Base-by-base conservation (phyloP, 1,284 basidiomycete species). In the Sporisorium iseilematis-ciliati region DNA sequence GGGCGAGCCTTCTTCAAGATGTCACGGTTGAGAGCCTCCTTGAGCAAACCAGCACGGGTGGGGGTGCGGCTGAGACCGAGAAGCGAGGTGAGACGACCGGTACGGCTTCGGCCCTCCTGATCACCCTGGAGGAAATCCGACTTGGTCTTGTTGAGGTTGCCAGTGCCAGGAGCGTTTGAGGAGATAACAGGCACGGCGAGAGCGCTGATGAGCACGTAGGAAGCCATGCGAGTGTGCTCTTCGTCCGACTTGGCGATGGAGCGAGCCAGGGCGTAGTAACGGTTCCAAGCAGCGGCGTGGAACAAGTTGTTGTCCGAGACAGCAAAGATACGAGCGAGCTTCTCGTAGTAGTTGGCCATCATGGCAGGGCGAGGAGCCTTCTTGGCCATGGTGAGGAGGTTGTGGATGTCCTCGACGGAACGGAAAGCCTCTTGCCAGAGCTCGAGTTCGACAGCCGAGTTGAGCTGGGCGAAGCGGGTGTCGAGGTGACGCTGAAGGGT, bases 301-400 rank as follows among this genome's bases (percentile, higher is more conserved):
- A 96, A 99, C 42, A 99, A 89, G 16, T 93, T 91, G 85, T 95
- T 96, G 67, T 87, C 84, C 5, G 93, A 93, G 77, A 93, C 95
- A 73, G 87, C 88, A 85, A 99, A 99, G 82, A 99, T 97, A 82
- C 92, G 92, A 49, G 95, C 94, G 73, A 98, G 91, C 88, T 98
- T 98, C 86, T 98, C 95, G 87, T 98, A 99, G 87, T 98, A 99
- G 86, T 94, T 95, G 70, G 95, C 95, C 96, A 99, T 98, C 94
- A 98, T 97, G 7, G 91, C 89, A 0, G 94, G 93, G 43, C 93
- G 91, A 7, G 94, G 93, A 0, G 92, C 90, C 87, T 95, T 95
- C 87, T 97, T 97, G 73, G 84, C 85, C 90, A 95, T 91, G 26
- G 91, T 93, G 78, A 99, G 90, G 51, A 99, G 89, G 82, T 95